Conservation (phyloP, 73 alveolate species). For the Paramecium octaurelia region DNA sequence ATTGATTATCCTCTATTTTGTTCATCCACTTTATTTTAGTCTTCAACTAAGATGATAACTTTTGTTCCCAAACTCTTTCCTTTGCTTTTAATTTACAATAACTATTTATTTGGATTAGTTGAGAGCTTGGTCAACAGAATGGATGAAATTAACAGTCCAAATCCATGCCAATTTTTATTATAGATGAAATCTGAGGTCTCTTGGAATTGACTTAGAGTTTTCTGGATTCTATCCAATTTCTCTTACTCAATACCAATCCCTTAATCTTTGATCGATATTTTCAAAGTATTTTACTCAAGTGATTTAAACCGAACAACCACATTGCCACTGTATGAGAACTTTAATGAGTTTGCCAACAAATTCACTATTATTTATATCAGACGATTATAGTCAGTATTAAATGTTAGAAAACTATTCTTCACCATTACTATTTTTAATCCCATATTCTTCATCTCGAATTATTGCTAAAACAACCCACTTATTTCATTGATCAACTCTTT, state of each 20-base stretch:
- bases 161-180: neutral
- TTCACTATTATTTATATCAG: constrained; percentile 10
- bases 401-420: neutral
- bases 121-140: neutral
- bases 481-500: neutral
- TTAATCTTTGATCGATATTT: neutral
- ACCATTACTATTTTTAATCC: neutral
- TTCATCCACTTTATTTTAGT: neutral
- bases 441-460: neutral
- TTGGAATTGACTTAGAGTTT: neutral
- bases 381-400: neutral
- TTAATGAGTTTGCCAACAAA: neutral
- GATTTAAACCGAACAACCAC: neutral
- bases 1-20: neutral
- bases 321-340: neutral
- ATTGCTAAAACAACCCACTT: neutral
- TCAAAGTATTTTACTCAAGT: too few relatives aligned
- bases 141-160: neutral
- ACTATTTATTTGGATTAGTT: neutral
- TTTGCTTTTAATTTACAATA: neutral
- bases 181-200: neutral
- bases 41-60: neutral
- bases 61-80: neutral
- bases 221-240: neutral
- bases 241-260: constrained; percentile 1